These are phyloP conservation scores for Neurospora terricola DNA, from an alignment of 495 filamentous ascomycete genomes.

Conservation along the genomic window DNA sequence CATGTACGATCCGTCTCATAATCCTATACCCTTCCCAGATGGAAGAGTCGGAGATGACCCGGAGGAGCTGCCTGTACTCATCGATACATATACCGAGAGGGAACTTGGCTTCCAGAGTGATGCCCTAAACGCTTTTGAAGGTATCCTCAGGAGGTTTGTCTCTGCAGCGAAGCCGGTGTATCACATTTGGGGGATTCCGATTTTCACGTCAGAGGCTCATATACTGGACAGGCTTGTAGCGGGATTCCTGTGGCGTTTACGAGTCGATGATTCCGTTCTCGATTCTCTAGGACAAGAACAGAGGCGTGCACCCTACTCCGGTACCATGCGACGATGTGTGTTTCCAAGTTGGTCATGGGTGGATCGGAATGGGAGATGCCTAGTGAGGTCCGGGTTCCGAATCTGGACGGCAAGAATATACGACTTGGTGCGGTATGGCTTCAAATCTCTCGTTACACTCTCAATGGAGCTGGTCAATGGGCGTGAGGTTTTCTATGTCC, in stretches of 20 bases:
- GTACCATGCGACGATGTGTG: not conserved
- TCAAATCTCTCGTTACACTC: not conserved
- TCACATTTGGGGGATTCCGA: constrained; percentile 1
- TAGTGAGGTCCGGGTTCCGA: not conserved
- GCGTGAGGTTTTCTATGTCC: too few relatives aligned
- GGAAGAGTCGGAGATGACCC: not conserved
- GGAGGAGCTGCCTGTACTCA: not conserved
- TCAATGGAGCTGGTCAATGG: not conserved
- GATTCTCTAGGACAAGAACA: not conserved
- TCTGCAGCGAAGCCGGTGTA: not conserved
- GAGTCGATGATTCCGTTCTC: not conserved
- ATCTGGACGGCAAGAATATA: not conserved
- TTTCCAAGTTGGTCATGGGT: constrained; percentile 2
- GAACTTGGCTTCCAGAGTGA: not conserved
- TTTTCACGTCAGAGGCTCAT: not conserved
- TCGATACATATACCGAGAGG: not conserved
- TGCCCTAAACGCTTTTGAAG: not conserved
- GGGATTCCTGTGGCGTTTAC: not conserved
- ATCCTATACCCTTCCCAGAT: not conserved
- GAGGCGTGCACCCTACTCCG: not conserved
- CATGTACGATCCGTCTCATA: not conserved
- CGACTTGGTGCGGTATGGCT: not conserved
- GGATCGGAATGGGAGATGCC: not conserved
- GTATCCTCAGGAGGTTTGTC: not conserved
- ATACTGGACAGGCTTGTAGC: not conserved